Conservation (phyloP, 805 yeast genomes). For the Pichia cephalocereana region DNA sequence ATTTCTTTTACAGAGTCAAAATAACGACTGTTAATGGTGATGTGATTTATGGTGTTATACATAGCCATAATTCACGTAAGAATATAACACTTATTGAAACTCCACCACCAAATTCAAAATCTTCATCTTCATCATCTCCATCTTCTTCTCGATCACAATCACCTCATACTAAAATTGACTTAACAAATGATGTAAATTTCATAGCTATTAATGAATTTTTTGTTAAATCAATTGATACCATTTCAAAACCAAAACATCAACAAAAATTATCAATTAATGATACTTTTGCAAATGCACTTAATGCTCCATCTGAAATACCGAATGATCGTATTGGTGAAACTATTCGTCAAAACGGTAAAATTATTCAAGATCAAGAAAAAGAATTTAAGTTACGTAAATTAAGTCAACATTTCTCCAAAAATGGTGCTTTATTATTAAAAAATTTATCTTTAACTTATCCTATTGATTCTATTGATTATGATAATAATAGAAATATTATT, state of each 20-base stretch:
- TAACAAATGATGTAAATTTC: conserved; percentile 21
- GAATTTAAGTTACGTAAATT: conserved; percentile 17
- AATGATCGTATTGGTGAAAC: conserved; percentile 11
- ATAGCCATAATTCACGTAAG: conserved; percentile 32
- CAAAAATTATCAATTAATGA: conserved; percentile 13
- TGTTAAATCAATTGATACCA: conserved; percentile 40
- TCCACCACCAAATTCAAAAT: not conserved
- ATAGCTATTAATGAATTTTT: conserved; percentile 48
- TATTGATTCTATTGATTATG: conserved; percentile 26
- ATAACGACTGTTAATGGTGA: conserved; percentile 41
- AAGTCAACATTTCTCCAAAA: conserved; percentile 17
- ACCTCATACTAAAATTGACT: not conserved
- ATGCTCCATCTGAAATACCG: conserved; percentile 16
- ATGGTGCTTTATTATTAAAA: conserved; percentile 21
- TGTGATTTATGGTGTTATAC: conserved; percentile 51
- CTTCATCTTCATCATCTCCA: not conserved
- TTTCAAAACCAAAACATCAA: conserved; percentile 31
- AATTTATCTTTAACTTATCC: conserved; percentile 23
- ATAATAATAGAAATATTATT: conserved; percentile 27
- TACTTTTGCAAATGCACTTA: conserved; percentile 14
- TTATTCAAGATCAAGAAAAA: conserved; percentile 14
- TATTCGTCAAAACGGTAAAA: conserved; percentile 12
- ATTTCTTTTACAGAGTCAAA: conserved; percentile 35
- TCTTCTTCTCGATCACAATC: not conserved
- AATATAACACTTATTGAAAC: not conserved